Base-by-base conservation (phyloP, 2,329 filamentous ascomycete genomes). In the Microthyrium microscopicum region DNA sequence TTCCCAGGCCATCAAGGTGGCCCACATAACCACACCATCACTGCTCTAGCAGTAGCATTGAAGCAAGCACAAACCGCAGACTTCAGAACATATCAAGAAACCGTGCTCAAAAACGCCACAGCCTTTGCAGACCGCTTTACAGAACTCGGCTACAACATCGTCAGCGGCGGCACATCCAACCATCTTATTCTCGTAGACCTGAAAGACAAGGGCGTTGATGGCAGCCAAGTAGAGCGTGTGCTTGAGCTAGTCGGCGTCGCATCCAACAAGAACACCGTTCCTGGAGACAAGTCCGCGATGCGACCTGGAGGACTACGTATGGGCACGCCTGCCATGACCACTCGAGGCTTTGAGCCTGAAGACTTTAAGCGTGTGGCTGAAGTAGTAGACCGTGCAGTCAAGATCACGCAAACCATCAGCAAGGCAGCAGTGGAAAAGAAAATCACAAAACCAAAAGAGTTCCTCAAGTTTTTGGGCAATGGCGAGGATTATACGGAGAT, bases 21-120 rank as follows among this genome's bases (percentile, higher is more conserved):
- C 20, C 89, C 89, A 34, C 89, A 98, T 70, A 98, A 98, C 68
- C 89, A 98, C 73, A 98, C 89, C 54, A 98, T 98, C 62, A 95
- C 87, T 41, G 89, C 89, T 32, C 70, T 98, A 41, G 77, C 89
- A 22, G 89, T 98, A 38, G 89, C 89, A 28, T 69, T 98, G 43
- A 85, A 93, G 65, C 89, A 98, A 65, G 87, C 89, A 17, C 75
- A 83, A 46, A 77, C 73, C 33, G 73, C 78, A 35, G 87, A 95
- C 46, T 98, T 95, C 72, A 80, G 80, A 63, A 67, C 76, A 40
- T 98, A 98, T 67, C 89, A 98, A 62, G 62, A 85, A 57, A 77
- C 85, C 56, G 89, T 98, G 20, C 66, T 95, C 37, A 69, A 77
- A 56, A 98, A 98, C 58, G 87, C 89, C 49, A 87, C 94, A 68